phyloP scores from a whole-genome alignment of 163 green algal species.

The Chlorella variabilis region DNA sequence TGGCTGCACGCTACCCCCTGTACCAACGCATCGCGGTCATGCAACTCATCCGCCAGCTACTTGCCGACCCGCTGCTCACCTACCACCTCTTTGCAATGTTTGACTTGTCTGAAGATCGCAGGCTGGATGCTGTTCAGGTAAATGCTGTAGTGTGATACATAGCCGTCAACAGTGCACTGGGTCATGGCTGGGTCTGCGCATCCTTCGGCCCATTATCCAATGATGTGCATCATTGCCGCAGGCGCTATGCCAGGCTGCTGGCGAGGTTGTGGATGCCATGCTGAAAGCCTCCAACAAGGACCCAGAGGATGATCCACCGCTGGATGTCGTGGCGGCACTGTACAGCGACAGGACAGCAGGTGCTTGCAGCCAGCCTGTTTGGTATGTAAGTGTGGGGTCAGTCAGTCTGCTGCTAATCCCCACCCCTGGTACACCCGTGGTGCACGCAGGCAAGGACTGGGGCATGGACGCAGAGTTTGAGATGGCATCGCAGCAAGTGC shows the following conservation, averaged over 20 bases:
- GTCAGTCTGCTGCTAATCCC: neutral
- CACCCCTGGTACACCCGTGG: neutral
- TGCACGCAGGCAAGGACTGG: slow-evolving; percentile 54
- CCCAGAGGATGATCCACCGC: slow-evolving; percentile 39
- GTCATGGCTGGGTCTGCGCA: neutral
- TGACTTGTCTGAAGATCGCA: slow-evolving; percentile 61
- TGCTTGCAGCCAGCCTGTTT: neutral
- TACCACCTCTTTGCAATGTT: slow-evolving; percentile 69
- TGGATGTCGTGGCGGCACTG: slow-evolving; percentile 43
- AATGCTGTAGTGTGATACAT: slow-evolving; percentile 17
- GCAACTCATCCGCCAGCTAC: slow-evolving; percentile 60
- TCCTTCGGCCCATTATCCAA: too few species aligned
- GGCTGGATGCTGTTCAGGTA: slow-evolving; percentile 55
- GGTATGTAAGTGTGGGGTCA: neutral
- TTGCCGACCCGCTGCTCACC: slow-evolving; percentile 48
- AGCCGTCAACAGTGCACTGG: neutral
- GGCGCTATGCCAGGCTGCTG: slow-evolving; percentile 13
- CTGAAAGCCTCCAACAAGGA: slow-evolving; percentile 31
- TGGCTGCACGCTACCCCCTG: slow-evolving; percentile 37
- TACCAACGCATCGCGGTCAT: slow-evolving; percentile 63
- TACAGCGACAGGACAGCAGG: slow-evolving; percentile 28
- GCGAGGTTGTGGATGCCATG: slow-evolving; percentile 42
- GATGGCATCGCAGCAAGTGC: slow-evolving; percentile 26
- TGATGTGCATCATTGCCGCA: too few species aligned
- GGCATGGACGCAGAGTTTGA: slow-evolving; percentile 56